phyloP scores from a whole-genome alignment of 345 rosid species.

The Brassica juncea region DNA sequence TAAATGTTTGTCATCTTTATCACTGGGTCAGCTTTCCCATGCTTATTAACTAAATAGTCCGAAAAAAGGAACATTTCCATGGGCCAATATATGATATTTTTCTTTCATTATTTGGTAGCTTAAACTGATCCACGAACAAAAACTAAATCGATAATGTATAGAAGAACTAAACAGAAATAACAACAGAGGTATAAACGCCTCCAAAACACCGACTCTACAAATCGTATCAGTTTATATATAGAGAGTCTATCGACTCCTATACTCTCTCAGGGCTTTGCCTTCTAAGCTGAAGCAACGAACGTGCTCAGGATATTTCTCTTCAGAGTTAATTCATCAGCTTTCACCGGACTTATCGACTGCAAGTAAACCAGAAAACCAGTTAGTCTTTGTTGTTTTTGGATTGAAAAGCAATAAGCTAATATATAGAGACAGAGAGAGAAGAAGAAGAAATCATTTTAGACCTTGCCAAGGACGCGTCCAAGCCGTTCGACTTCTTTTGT shows the following conservation, averaged over 20 bases:
- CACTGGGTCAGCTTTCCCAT: too few species aligned
- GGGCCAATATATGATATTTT: neutral
- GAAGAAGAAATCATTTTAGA: slow-evolving; percentile 25
- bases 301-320: slow-evolving; percentile 71
- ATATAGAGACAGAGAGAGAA: neutral
- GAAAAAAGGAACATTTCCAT: too few species aligned
- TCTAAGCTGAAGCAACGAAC: slow-evolving; percentile 47
- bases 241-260: slow-evolving; percentile 19
- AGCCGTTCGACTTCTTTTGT: slow-evolving; percentile 81
- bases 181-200: slow-evolving; percentile 8
- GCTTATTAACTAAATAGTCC: too few species aligned
- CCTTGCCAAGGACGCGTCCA: slow-evolving; percentile 85
- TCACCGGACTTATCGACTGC: slow-evolving; percentile 86
- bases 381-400: neutral
- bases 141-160: neutral
- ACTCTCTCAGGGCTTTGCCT: neutral
- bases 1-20: too few species aligned
- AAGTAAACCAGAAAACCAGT: neutral
- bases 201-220: slow-evolving; percentile 21
- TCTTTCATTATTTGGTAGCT: neutral
- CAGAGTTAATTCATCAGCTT: slow-evolving; percentile 80
- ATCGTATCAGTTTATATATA: slow-evolving; percentile 25
- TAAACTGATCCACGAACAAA: neutral
- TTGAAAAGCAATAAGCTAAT: neutral
- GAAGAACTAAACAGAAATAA: neutral